Conservation (phyloP, 2,329 filamentous ascomycete species). For the Mycogone perniciosa region DNA sequence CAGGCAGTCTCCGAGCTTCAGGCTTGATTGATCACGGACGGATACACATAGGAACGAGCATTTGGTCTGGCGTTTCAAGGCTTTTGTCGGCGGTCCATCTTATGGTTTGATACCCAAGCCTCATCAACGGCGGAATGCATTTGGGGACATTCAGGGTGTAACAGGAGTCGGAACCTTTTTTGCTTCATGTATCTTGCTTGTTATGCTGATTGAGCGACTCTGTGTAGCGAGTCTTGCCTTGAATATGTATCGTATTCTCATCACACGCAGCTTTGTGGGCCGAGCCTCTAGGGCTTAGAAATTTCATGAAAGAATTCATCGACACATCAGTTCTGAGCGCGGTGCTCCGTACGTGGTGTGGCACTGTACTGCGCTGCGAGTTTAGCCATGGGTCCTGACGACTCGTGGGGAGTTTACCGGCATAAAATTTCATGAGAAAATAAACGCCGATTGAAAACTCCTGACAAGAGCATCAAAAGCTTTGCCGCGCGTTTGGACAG, state of each 20-base stretch:
- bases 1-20: conserved; percentile 59
- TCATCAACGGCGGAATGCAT: conserved; percentile 11
- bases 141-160: conserved; percentile 11
- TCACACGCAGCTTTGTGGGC: conserved; percentile 9
- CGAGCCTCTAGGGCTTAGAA: conserved; percentile 10
- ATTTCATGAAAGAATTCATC: conserved; percentile 2
- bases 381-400: conserved; percentile 15
- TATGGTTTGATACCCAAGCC: conserved; percentile 15
- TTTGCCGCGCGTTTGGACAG: too few species aligned
- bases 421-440: conserved; percentile 9
- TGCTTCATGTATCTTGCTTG: conserved; percentile 8
- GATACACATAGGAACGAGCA: conserved; percentile 9
- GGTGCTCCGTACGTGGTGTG: background rate
- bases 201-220: conserved; percentile 10
- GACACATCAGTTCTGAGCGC: background rate
- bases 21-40: conserved; percentile 36
- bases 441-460: conserved; percentile 9
- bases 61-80: conserved; percentile 13
- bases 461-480: background rate
- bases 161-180: conserved; percentile 12
- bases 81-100: conserved; percentile 14
- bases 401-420: conserved; percentile 12
- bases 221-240: conserved; percentile 7
- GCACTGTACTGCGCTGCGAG: conserved; percentile 3
- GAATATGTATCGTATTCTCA: conserved; percentile 9